A percentile compares a stretch with the other conserved stretches of the same genome.
Evolutionary conservation across 2,329 filamentous ascomycete genomes (phyloP).

Genomic region (Keithomyces neogunnii): DNA sequence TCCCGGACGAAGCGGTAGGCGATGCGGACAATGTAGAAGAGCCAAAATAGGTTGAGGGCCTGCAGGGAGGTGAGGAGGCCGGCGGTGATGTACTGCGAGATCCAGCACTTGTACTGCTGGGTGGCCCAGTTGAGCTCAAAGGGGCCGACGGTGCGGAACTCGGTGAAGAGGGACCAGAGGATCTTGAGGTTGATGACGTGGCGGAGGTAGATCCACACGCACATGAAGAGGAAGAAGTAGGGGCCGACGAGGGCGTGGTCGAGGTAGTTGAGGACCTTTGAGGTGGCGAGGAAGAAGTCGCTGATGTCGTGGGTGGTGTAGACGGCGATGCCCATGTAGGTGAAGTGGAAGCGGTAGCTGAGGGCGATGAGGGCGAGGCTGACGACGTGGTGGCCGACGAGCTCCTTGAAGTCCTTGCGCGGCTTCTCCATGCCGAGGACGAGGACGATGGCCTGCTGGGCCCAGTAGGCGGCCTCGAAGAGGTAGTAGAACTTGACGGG

Average conservation of each 20-base stretch:
- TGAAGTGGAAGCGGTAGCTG: conserved; percentile 95
- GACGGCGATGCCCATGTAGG: conserved; percentile 85
- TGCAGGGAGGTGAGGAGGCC: conserved; percentile 58
- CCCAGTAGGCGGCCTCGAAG: conserved; percentile 91
- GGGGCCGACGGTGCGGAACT: conserved; percentile 66
- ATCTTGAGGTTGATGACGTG: conserved; percentile 78
- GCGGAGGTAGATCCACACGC: conserved; percentile 80
- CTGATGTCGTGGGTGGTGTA: conserved; percentile 93
- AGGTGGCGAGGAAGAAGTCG: conserved; percentile 92
- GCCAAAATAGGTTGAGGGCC: conserved; percentile 73
- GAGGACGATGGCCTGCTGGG: conserved; percentile 85
- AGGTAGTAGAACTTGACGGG: conserved; percentile 94
- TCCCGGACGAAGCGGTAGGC: conserved; percentile 60
- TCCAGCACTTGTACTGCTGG: conserved; percentile 67
- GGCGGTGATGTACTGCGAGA: conserved; percentile 61
- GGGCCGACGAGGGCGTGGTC: conserved; percentile 70
- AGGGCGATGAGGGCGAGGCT: conserved; percentile 74
- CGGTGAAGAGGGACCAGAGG: conserved; percentile 64
- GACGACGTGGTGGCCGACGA: conserved; percentile 86
- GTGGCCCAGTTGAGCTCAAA: conserved; percentile 70
- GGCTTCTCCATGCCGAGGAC: conserved; percentile 85
- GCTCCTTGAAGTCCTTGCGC: conserved; percentile 88
- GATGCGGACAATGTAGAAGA: conserved; percentile 68
- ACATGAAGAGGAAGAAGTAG: conserved; percentile 78
- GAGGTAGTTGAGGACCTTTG: conserved; percentile 86